Base-by-base conservation (phyloP, 441 rosid genomes). In the Biscutella laevigata region DNA sequence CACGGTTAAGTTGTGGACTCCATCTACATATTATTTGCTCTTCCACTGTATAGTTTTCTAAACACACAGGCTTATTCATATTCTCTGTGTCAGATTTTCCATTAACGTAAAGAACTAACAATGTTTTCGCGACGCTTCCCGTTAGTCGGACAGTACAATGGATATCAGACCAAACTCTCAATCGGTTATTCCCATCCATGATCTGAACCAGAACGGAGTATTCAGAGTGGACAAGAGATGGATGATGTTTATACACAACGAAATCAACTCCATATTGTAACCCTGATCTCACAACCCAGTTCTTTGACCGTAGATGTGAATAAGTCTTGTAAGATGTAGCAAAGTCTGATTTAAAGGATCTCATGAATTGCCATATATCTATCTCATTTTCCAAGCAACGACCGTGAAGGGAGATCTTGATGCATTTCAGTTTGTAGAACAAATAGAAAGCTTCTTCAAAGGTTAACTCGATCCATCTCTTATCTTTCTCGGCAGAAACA, bases 371-470 rank as follows among this genome's bases (percentile, higher is more conserved):
- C 87, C 96, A 76, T 9, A 72, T 7, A 34, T 68, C 77, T 24
- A 38, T 64, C 36, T 59, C 57, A 12, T 47, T 56, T 29, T 54
- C 71, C 4, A 27, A 21, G 48, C 11, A 19, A 27, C 64, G 29
- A 56, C 62, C 65, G 29, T 70, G 61, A 17, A 58, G 52, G 3
- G 47, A 39, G 34, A 81, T 64, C 28, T 71, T 66, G 59, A 84
- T 69, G 82, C 86, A 79, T 46, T 71, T 75, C 4, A 82, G 57
- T 39, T 63, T 64, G 75, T 67, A 64, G 40, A 67, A 52, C 49
- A 79, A 59, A 49, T 70, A 82, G 61, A 77, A 83, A 19, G 94
- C 81, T 75, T 88, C 94, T 71, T 88, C 96, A 57, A 69, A 46
- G 15, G 79, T 69, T 64, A 83, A 37, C 9, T 74, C 81, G 61